Evolutionary conservation across 371 early-diverging fungal genomes (phyloP), one percentile per base, ranked within the genome.

Genomic region (Circinella umbellata): DNA sequence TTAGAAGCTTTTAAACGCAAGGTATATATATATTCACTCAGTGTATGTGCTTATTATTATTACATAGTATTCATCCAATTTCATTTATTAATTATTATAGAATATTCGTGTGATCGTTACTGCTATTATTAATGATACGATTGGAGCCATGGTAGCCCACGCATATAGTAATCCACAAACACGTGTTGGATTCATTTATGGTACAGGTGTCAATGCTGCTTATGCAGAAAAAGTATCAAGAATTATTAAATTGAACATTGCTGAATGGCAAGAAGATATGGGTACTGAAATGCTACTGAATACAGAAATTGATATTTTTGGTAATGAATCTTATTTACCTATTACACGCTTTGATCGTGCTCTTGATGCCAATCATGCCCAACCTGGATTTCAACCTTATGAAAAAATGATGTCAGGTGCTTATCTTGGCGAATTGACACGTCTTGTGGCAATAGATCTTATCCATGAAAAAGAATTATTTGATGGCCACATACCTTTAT

Each of bases 131-230:
- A 97, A 97, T 85, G 98, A 97, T 79, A 95, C 96, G 0, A 95
- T 95, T 51, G 95, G 95, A 36, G 93, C 96, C 1, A 81, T 96
- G 47, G 88, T 95, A 61, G 90, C 95, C 39, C 91, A 95, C 63
- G 94, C 94, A 6, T 96, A 94, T 81, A 72, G 78, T 55, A 85
- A 90, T 63, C 93, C 93, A 9, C 86, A 88, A 49, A 92, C 94
- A 62, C 86, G 88, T 74, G 83, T 95, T 69, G 94, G 94, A 38
- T 91, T 95, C 55, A 95, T 97, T 72, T 87, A 94, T 59, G 97
- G 95, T 63, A 97, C 98, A 10, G 98, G 98, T 55, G 91, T 94
- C 64, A 97, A 97, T 76, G 95, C 95, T 35, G 94, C 95, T 14
- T 96, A 94, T 78, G 92, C 93, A 66, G 95, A 94, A 77, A 75